Conservation (phyloP, 225 moss, liverwort and hornwort species). For the Climacium dendroides region DNA sequence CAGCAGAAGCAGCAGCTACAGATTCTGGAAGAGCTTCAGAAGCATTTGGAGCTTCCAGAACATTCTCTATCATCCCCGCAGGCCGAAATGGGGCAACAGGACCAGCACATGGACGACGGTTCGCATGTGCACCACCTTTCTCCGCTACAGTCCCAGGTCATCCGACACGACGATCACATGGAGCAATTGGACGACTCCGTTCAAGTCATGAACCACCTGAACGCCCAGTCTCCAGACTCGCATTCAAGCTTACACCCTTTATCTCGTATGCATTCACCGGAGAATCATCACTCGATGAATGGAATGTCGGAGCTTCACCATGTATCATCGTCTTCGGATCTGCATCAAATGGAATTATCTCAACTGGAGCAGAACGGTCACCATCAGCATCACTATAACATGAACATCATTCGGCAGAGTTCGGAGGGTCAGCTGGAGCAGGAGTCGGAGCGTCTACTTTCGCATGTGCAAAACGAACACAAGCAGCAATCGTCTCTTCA, state of each 20-base stretch:
- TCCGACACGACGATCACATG: constrained; percentile 30
- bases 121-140: constrained; percentile 23
- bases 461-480: constrained; percentile 39
- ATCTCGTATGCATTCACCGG: constrained; percentile 33
- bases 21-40: constrained; percentile 47
- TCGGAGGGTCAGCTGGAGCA: constrained; percentile 37
- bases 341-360: constrained; percentile 23
- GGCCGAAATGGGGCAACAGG: constrained; percentile 25
- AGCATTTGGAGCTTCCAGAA: constrained; percentile 58
- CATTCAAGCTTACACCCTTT: constrained; percentile 32
- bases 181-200: constrained; percentile 27
- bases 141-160: constrained; percentile 19
- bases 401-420: constrained; percentile 27
- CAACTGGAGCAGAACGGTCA: constrained; percentile 45
- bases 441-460: constrained; percentile 62
- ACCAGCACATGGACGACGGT: constrained; percentile 43
- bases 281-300: constrained; percentile 29
- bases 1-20: constrained; percentile 45
- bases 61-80: constrained; percentile 15
- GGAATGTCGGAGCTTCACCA: constrained; percentile 31
- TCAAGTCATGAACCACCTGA: constrained; percentile 25
- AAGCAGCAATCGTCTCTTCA: constrained; percentile 28
- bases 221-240: constrained; percentile 27
- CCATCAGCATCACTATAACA: constrained; percentile 28
- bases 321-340: constrained; percentile 24